Percentiles rank a stretch among this genome's conserved stretches.
Evolutionary conservation across 805 yeast species (phyloP).

Genomic region (Nakazawaea ishiwadae): DNA sequence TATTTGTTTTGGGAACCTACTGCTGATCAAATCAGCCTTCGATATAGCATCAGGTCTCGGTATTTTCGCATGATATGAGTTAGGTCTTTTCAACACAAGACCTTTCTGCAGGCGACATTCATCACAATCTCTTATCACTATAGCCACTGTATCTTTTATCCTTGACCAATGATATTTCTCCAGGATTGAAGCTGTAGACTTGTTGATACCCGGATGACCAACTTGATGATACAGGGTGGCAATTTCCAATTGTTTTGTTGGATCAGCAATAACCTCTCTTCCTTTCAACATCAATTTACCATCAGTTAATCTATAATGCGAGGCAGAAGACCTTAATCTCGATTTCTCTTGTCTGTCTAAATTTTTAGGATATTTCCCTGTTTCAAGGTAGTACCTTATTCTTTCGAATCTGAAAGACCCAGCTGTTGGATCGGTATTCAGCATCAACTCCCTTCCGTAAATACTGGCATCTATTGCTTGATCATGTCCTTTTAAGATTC

Average conservation of each 20-base stretch:
- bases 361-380: conserved; percentile 83
- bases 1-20: not conserved
- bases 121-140: conserved; percentile 69
- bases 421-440: conserved; percentile 41
- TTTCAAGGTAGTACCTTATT: conserved; percentile 69
- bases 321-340: conserved; percentile 74
- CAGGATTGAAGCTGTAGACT: conserved; percentile 71
- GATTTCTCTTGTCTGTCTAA: conserved; percentile 83
- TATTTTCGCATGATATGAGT: conserved; percentile 1
- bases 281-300: conserved; percentile 76
- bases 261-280: conserved; percentile 78
- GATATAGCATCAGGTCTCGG: conserved; percentile 14
- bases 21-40: conserved; percentile 11
- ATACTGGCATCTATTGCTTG: conserved; percentile 83
- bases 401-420: conserved; percentile 68
- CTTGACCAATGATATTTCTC: conserved; percentile 89
- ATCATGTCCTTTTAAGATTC: conserved; percentile 78
- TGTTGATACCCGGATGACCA: conserved; percentile 85
- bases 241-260: conserved; percentile 67
- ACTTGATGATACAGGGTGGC: conserved; percentile 65
- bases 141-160: conserved; percentile 81
- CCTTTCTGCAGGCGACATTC: conserved; percentile 55
- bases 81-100: conserved; percentile 17
- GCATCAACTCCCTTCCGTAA: conserved; percentile 76
- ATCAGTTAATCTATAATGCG: conserved; percentile 65